Percentiles rank a stretch among this genome's conserved stretches.
phyloP scores from a whole-genome alignment of 1,284 basidiomycete genomes.

The Leucocoprinus gongylophorus region DNA sequence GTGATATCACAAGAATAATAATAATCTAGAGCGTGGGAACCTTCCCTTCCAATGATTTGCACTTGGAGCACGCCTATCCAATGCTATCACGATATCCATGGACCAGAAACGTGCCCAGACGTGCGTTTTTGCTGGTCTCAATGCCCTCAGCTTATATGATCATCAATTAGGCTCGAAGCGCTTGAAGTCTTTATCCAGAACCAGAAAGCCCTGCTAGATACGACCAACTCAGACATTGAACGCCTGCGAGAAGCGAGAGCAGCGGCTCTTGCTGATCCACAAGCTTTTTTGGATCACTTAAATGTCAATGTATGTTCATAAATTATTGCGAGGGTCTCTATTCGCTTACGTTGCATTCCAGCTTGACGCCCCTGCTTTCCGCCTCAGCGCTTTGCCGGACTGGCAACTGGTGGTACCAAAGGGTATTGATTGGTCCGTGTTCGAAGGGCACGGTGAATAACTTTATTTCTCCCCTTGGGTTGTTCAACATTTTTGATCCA shows the following conservation, averaged over 20 bases:
- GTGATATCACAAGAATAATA: not conserved
- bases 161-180: slow-evolving; percentile 47
- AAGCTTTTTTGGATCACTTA: slow-evolving; percentile 18
- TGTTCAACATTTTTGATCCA: slow-evolving; percentile 6
- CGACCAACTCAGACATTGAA: slow-evolving; percentile 55
- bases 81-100: slow-evolving; percentile 32
- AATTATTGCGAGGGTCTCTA: not conserved
- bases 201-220: slow-evolving; percentile 49
- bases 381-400: slow-evolving; percentile 38
- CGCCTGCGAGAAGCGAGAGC: slow-evolving; percentile 38
- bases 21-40: slow-evolving; percentile 6
- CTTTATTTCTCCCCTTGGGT: slow-evolving; percentile 12
- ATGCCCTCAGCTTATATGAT: not conserved
- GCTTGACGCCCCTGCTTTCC: slow-evolving; percentile 35
- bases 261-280: slow-evolving; percentile 8
- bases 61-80: not conserved
- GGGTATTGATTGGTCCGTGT: slow-evolving; percentile 47
- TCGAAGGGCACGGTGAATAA: slow-evolving; percentile 39
- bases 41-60: not conserved
- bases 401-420: slow-evolving; percentile 33
- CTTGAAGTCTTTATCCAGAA: slow-evolving; percentile 56
- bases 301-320: slow-evolving; percentile 15
- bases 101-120: slow-evolving; percentile 53
- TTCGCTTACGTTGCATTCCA: slow-evolving; percentile 13
- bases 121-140: slow-evolving; percentile 30